Evolutionary conservation across 2,329 filamentous ascomycete genomes (phyloP).

Genomic region (Colletotrichum liriopes): DNA sequence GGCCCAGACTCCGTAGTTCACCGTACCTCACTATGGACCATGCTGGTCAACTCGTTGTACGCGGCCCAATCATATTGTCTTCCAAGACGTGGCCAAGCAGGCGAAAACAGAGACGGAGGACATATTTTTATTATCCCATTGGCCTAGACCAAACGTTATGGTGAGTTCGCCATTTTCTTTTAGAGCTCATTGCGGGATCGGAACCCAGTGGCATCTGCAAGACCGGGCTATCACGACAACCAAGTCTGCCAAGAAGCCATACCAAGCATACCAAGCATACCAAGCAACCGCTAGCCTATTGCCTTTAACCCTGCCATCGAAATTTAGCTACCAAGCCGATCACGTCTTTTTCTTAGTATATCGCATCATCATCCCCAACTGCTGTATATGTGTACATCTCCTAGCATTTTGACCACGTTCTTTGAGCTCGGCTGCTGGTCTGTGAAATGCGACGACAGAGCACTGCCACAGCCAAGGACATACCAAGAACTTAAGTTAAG

Average conservation of each 20-base stretch:
- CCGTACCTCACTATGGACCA: neutral
- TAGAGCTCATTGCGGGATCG: neutral
- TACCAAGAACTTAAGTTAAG: constrained; percentile 17
- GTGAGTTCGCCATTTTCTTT: neutral
- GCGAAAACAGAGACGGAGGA: accelerated
- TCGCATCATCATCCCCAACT: constrained; percentile 23
- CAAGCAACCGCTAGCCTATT: constrained; percentile 23
- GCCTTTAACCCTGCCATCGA: neutral
- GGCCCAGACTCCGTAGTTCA: no score
- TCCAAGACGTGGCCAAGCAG: neutral
- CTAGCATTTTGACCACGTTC: no score
- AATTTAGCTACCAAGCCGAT: neutral
- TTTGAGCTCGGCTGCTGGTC: neutral
- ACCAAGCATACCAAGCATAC: constrained; percentile 41
- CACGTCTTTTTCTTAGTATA: constrained; percentile 38
- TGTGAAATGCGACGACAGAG: neutral
- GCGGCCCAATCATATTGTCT: neutral
- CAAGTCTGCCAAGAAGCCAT: constrained; percentile 31
- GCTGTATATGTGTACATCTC: neutral
- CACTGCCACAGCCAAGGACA: constrained; percentile 37
- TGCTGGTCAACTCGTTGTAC: neutral
- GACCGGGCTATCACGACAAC: neutral
- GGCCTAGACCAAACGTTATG: neutral
- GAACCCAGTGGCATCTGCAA: neutral
- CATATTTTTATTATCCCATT: neutral